A percentile compares a stretch with the other conserved stretches of the same genome.
These are phyloP conservation scores for Globisporangium mamillatum DNA, from an alignment of 352 stramenopile genomes.

Conservation along the genomic window DNA sequence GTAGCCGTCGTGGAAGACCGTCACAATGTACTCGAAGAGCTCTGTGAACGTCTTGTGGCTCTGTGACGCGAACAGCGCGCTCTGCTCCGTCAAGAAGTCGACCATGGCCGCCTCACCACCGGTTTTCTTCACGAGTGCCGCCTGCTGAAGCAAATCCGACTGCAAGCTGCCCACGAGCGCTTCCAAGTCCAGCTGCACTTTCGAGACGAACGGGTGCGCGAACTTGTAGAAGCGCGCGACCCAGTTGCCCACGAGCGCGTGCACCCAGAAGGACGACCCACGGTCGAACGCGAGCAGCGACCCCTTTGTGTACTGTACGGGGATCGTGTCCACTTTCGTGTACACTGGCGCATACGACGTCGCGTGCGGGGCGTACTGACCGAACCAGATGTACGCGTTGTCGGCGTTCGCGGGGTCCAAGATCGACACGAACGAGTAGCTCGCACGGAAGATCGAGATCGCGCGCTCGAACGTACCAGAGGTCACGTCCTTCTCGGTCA, in stretches of 20 bases:
- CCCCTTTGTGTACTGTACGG: slow-evolving; percentile 42
- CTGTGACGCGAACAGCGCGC: slow-evolving; percentile 42
- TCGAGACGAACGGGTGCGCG: slow-evolving; percentile 54
- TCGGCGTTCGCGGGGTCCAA: slow-evolving; percentile 54
- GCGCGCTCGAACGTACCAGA: slow-evolving; percentile 84
- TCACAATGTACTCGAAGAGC: slow-evolving; percentile 71
- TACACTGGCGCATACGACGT: slow-evolving; percentile 91
- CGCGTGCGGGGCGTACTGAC: slow-evolving; percentile 87
- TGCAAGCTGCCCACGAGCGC: slow-evolving; percentile 36
- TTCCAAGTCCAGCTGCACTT: slow-evolving; percentile 60
- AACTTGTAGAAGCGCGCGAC: slow-evolving; percentile 71
- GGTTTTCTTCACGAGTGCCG: slow-evolving; percentile 31
- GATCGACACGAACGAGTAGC: slow-evolving; percentile 86
- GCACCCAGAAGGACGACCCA: slow-evolving; percentile 70
- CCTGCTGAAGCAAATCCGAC: slow-evolving; percentile 32
- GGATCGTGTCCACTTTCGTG: slow-evolving; percentile 49
- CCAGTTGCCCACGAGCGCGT: slow-evolving; percentile 86
- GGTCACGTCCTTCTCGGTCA: slow-evolving; percentile 47
- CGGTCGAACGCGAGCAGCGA: slow-evolving; percentile 70
- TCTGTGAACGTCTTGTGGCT: slow-evolving; percentile 49
- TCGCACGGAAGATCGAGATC: slow-evolving; percentile 93
- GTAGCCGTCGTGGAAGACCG: slow-evolving; percentile 83
- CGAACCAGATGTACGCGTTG: slow-evolving; percentile 81
- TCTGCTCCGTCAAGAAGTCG: slow-evolving; percentile 58
- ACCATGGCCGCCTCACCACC: slow-evolving; percentile 45